Percentiles rank a stretch among this genome's conserved stretches.
Conservation (phyloP, 148 eudicot genomes). For the Rhododendron williamsianum region DNA sequence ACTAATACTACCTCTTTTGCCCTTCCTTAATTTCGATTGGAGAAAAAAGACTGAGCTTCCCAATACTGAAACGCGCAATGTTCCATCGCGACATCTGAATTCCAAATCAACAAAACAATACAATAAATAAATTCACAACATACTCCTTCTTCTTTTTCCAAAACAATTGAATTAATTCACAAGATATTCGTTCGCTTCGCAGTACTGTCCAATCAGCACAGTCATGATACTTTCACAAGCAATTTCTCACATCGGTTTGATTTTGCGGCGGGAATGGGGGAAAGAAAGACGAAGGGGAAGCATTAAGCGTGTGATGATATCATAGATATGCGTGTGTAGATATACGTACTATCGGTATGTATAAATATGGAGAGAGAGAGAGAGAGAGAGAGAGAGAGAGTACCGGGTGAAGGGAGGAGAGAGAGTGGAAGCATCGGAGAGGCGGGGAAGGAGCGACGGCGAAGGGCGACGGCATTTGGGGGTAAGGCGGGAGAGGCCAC, state of each 20-base stretch:
- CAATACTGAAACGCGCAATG: not conserved
- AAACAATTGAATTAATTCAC: not conserved
- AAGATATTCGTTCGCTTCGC: not conserved
- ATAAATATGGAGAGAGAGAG: constrained; percentile 6
- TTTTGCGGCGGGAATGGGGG: no score
- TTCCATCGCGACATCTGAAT: constrained; percentile 24
- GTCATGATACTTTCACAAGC: not conserved
- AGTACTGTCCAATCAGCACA: not conserved
- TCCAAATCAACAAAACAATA: not conserved
- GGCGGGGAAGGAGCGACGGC: constrained; percentile 20
- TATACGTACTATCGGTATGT: not conserved
- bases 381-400: constrained; percentile 7
- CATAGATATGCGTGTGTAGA: no score
- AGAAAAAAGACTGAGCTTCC: constrained; percentile 18
- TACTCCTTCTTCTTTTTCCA: not conserved
- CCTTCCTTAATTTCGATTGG: not conserved
- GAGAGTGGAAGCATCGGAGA: constrained; percentile 13
- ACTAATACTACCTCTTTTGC: constrained; percentile 27
- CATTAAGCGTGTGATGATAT: not conserved
- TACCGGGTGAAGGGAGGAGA: constrained; percentile 17
- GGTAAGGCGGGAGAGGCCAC: constrained; percentile 3
- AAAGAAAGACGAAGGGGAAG: not conserved
- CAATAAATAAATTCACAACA: not conserved
- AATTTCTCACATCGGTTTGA: not conserved
- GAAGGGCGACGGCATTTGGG: constrained; percentile 33